Evolutionary conservation across 2,329 filamentous ascomycete genomes (phyloP), one percentile per base, ranked within the genome.

Genomic region (Phialocephala sp.): DNA sequence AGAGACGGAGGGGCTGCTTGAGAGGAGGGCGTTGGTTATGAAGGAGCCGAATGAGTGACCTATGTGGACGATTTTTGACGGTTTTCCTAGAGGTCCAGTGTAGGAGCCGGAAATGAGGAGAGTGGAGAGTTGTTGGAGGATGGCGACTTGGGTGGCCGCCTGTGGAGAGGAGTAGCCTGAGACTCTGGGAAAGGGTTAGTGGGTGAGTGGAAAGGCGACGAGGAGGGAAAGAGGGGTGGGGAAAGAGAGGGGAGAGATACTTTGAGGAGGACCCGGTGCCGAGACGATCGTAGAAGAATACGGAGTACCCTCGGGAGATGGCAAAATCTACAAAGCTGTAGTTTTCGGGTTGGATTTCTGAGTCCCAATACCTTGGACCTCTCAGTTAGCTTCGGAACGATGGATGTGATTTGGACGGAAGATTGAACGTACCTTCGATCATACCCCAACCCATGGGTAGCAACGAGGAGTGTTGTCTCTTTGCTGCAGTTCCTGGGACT

Each of bases 1-100:
- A n/a, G n/a, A n/a, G n/a, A n/a, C n/a, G n/a, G n/a, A n/a, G n/a
- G n/a, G n/a, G n/a, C n/a, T n/a, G n/a, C n/a, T n/a, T n/a, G n/a
- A n/a, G n/a, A n/a, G n/a, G n/a, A n/a, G n/a, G n/a, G n/a, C n/a
- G n/a, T n/a, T n/a, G n/a, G n/a, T n/a, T n/a, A n/a, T n/a, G n/a
- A n/a, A n/a, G n/a, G 43, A 47, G 39, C 88, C 88, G 69, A 87
- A 90, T 0, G 84, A 87, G 78, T 90, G 87, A 15, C 88, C 88
- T 18, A 88, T 79, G 72, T 90, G 87, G 14, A 87, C 78, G 22
- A 86, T 77, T 71, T 83, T 81, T 18, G 65, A 60, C 22, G 75
- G 63, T 41, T 61, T 59, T 5, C 43, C 43, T 9, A 47, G 22
- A 6, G 3, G 14, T 37, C 52, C 66, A 68, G 73, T 62, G 66